Evolutionary conservation across 176 grass and related monocot species (phyloP), one percentile per base, ranked within the genome.

Genomic region (Carex cristatella): DNA sequence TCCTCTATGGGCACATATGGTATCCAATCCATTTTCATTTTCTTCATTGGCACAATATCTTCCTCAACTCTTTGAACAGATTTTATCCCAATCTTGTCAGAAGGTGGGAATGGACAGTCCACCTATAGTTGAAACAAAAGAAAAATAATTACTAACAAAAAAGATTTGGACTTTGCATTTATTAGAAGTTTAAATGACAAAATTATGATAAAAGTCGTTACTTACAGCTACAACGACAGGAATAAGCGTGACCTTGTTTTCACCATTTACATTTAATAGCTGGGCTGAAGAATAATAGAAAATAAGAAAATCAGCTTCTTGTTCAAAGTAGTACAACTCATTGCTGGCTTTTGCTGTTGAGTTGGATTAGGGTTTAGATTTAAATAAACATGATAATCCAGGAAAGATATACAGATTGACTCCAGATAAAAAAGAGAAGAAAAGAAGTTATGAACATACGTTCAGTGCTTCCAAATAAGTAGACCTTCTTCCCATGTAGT

Each of bases 21-120:
- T 62, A 98, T 88, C 95, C 93, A 98, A 42, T 88, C 95, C 95
- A 98, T 98, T 88, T 95, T 95, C 91, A 98, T 98, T 33, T 86
- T 81, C 78, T 89, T 89, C 95, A 98, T 98, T 30, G 93, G 90
- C 69, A 98, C 86, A 80, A 98, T 93, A 44, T 98, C 95, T 88
- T 98, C 89, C 6, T 81, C 93, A 65, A 93, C 95, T 75, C 91
- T 95, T 89, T 98, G 95, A 53, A 95, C 93, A 28, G 93, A 95
- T 86, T 94, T 93, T 86, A 98, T 91, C 61, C 95, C 91, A 60
- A 95, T 93, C 86, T 95, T 94, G 88, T 98, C 89, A n/a, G 95
- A 98, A 71, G 93, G 93, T 57, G 93, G 93, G 23, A 92, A 89
- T 15, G 89, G 95, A 40, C 86, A 93, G 80, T 91, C 93, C 14